These are phyloP conservation scores for Dryadomyces quercus-mongolicae DNA, from an alignment of 2,329 filamentous ascomycete species.

Conservation along the genomic window DNA sequence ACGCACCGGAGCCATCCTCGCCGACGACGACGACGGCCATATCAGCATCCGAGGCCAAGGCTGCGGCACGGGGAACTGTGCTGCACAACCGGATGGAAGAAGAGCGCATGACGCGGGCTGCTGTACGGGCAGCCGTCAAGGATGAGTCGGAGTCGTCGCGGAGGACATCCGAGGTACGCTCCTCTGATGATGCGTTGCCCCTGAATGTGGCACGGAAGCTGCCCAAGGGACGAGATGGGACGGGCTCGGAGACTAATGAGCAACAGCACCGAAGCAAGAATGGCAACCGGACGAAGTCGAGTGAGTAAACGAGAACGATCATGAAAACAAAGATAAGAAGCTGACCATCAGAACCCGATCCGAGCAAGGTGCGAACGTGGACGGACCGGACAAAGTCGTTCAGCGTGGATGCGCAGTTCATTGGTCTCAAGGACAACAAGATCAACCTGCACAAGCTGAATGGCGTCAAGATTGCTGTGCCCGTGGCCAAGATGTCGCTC, in stretches of 20 bases:
- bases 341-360: conserved; percentile 56
- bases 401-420: conserved; percentile 92
- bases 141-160: conserved; percentile 42
- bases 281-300: conserved; percentile 42
- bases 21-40: conserved; percentile 21
- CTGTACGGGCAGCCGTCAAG: conserved; percentile 47
- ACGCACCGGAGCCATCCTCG: conserved; percentile 3
- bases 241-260: conserved; percentile 27
- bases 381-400: conserved; percentile 92
- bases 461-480: conserved; percentile 95
- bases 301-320: conserved; percentile 22
- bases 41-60: conserved; percentile 23
- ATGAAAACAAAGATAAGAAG: background rate
- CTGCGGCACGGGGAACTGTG: conserved; percentile 48
- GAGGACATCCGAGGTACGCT: conserved; percentile 58
- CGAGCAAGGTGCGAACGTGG: conserved; percentile 77
- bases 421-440: conserved; percentile 88
- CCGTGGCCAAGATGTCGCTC: conserved; percentile 87
- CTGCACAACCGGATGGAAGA: conserved; percentile 74
- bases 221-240: conserved; percentile 41
- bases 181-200: conserved; percentile 27
- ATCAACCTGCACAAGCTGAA: conserved; percentile 97
- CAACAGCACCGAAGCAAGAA: conserved; percentile 37
- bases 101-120: conserved; percentile 70
- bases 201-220: conserved; percentile 51